A percentile compares a stretch with the other conserved stretches of the same genome.
phyloP scores from a whole-genome alignment of 176 grass and related monocot species.

The Dendrocalamus sinicus region DNA sequence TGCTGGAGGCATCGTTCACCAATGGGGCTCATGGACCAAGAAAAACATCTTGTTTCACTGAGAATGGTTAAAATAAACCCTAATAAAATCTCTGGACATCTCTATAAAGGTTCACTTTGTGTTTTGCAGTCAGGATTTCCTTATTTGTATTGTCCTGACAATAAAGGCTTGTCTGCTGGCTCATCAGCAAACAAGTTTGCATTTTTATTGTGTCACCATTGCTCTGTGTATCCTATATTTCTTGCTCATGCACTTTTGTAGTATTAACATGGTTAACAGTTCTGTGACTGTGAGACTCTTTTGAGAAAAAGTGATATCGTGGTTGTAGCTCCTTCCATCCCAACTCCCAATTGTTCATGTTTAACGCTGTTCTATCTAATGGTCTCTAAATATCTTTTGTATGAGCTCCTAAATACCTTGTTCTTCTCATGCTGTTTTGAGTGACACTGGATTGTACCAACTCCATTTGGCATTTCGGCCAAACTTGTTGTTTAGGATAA shows the following conservation, averaged over 20 bases:
- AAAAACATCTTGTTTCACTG: background rate
- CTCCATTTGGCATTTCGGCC: background rate
- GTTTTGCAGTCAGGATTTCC: background rate
- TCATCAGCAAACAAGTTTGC: background rate
- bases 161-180: background rate
- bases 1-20: background rate
- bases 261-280: background rate
- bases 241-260: background rate
- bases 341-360: background rate
- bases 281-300: background rate
- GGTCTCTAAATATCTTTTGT: background rate
- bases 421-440: slow-evolving; percentile 7
- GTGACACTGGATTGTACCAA: background rate
- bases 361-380: background rate
- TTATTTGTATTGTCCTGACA: slow-evolving; percentile 11
- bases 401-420: background rate
- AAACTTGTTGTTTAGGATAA: background rate
- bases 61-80: slow-evolving; percentile 14
- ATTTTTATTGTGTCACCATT: background rate
- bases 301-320: background rate
- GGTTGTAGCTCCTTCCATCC: background rate
- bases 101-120: slow-evolving; percentile 13
- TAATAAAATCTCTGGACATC: slow-evolving; percentile 26
- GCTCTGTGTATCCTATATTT: background rate
- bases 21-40: background rate